Conservation (phyloP, 2,329 filamentous ascomycete genomes). For the Cryoendolithus antarcticus region DNA sequence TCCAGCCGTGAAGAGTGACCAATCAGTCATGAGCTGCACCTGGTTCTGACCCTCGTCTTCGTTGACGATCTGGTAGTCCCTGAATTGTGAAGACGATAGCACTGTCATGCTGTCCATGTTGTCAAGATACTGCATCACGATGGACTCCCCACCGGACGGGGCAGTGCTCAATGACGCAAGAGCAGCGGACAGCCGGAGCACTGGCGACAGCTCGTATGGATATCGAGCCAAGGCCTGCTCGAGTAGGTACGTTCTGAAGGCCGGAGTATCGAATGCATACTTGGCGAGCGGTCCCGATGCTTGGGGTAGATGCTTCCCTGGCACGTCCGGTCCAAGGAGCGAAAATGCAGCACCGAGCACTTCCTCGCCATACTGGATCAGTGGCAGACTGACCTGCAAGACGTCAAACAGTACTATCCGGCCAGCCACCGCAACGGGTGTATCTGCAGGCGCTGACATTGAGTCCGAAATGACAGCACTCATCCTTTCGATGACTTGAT, state of each 20-base stretch:
- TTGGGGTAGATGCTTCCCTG: not conserved
- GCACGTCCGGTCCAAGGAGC: constrained; percentile 35
- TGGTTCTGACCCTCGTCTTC: constrained; percentile 79
- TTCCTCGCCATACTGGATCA: constrained; percentile 61
- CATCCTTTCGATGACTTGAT: constrained; percentile 35
- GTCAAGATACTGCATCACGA: constrained; percentile 52
- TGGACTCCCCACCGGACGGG: constrained; percentile 4
- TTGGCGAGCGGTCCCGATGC: constrained; percentile 1
- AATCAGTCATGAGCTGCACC: constrained; percentile 53
- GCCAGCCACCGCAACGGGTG: constrained; percentile 48
- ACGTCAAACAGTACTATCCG: constrained; percentile 57
- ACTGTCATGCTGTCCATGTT: constrained; percentile 66
- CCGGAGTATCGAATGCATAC: constrained; percentile 31
- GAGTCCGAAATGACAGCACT: constrained; percentile 32
- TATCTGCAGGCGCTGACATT: constrained; percentile 38
- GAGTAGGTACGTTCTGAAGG: constrained; percentile 49
- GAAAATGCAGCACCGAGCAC: constrained; percentile 55
- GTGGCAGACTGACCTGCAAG: constrained; percentile 52
- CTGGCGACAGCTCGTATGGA: constrained; percentile 73
- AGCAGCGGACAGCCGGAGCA: constrained; percentile 38
- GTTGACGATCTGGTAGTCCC: constrained; percentile 61
- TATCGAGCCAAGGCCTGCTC: constrained; percentile 62
- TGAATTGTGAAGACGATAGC: constrained; percentile 57
- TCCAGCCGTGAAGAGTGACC: constrained; percentile 47
- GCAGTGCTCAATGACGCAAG: constrained; percentile 9